These are phyloP conservation scores for Cnidoscolus chayamansa DNA, from an alignment of 441 rosid species.

Conservation along the genomic window DNA sequence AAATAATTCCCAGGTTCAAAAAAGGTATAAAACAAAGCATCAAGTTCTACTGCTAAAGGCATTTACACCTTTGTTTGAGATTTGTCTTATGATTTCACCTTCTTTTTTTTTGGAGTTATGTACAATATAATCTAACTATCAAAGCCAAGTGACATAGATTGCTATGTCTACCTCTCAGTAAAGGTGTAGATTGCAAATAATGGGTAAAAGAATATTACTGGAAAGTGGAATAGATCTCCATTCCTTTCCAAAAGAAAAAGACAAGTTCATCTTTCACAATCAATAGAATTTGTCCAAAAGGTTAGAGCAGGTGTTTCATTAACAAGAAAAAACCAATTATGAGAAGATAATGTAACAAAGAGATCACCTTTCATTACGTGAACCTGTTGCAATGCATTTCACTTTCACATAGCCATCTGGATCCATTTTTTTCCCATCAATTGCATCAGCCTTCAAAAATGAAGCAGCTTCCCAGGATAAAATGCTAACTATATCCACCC, in stretches of 20 bases:
- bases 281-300: background rate
- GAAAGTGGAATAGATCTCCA: background rate
- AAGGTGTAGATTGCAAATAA: conserved; percentile 1
- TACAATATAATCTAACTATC: background rate
- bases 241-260: background rate
- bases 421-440: conserved; percentile 58
- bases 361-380: conserved; percentile 62
- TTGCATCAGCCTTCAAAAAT: conserved; percentile 58
- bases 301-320: background rate
- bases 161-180: background rate
- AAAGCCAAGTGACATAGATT: background rate
- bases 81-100: background rate
- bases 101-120: background rate
- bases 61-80: background rate
- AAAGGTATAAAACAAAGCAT: conserved; percentile 2
- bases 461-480: conserved; percentile 94
- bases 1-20: background rate
- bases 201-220: background rate
- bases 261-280: background rate
- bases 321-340: background rate
- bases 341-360: background rate
- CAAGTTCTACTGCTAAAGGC: background rate
- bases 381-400: conserved; percentile 90
- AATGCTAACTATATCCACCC: conserved; percentile 69
- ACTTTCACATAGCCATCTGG: conserved; percentile 71